Evolutionary conservation across 108 stramenopile genomes (phyloP).

Genomic region (Skeletonema potamos): DNA sequence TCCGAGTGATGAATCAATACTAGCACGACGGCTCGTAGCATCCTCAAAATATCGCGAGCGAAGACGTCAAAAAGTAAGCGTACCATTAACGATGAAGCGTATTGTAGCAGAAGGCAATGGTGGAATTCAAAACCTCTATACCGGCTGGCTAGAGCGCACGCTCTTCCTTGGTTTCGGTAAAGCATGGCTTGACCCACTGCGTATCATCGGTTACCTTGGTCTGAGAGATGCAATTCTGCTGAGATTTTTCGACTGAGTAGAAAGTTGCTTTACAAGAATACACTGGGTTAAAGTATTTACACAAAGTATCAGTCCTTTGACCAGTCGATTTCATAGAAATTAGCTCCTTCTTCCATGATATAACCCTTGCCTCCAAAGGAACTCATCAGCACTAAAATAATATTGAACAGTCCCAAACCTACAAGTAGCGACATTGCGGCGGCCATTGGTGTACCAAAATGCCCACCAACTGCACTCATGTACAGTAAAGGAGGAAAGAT

Average conservation of each 20-base stretch:
- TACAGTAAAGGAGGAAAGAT: constrained; percentile 50
- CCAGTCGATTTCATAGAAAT: constrained; percentile 19
- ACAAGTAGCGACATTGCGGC: constrained; percentile 41
- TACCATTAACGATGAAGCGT: constrained; percentile 52
- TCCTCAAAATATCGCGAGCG: constrained; percentile 37
- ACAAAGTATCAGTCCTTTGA: neutral
- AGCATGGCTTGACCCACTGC: constrained; percentile 84
- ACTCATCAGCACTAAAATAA: constrained; percentile 46
- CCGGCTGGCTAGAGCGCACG: constrained; percentile 82
- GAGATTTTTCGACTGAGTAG: constrained; percentile 47
- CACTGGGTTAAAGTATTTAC: neutral
- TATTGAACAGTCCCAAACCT: constrained; percentile 45
- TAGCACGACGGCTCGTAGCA: constrained; percentile 14
- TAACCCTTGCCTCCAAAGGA: constrained; percentile 44
- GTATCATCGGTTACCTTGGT: constrained; percentile 74
- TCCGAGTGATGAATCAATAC: constrained; percentile 1
- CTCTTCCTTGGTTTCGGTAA: constrained; percentile 75
- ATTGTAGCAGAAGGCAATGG: constrained; percentile 71
- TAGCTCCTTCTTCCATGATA: constrained; percentile 40
- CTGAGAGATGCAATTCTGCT: constrained; percentile 78
- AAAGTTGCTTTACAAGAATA: neutral
- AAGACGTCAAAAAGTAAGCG: constrained; percentile 31
- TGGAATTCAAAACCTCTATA: constrained; percentile 69
- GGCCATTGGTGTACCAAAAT: constrained; percentile 39
- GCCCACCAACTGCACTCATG: constrained; percentile 48